These are phyloP conservation scores for Cylindrotheca closterium DNA, from an alignment of 108 stramenopile genomes.

Conservation along the genomic window DNA sequence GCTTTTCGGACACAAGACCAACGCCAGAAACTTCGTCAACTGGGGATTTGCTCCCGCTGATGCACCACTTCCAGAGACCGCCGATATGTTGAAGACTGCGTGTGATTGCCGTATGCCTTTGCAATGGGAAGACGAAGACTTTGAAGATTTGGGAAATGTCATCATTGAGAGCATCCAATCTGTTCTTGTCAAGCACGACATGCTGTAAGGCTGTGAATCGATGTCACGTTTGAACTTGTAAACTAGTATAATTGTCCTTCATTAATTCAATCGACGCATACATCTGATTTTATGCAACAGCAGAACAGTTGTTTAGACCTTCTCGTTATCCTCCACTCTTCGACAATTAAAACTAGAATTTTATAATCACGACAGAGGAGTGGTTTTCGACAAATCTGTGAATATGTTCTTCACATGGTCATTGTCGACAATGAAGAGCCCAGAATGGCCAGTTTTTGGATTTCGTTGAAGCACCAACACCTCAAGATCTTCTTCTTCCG, in stretches of 20 bases:
- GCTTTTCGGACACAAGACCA: constrained; percentile 83
- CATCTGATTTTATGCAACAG: no score
- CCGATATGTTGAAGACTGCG: constrained; percentile 76
- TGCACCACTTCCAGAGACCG: constrained; percentile 80
- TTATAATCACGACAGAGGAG: no score
- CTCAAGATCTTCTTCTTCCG: constrained; percentile 15
- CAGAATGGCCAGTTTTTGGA: not conserved
- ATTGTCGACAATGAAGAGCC: constrained; percentile 5
- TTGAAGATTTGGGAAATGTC: constrained; percentile 77
- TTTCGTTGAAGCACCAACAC: constrained; percentile 18
- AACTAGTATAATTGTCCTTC: not conserved
- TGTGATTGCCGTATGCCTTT: constrained; percentile 87
- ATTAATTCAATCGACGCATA: no score
- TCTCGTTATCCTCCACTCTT: no score
- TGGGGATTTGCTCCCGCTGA: constrained; percentile 89
- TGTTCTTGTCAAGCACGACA: constrained; percentile 46
- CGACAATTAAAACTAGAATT: no score
- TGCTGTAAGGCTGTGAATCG: constrained; percentile 16
- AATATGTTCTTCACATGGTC: constrained; percentile 1
- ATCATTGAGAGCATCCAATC: constrained; percentile 61
- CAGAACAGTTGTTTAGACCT: no score
- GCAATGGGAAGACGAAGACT: constrained; percentile 89
- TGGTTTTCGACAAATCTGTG: no score
- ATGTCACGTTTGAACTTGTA: not conserved
- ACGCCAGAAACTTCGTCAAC: constrained; percentile 89